Base-by-base conservation (phyloP, 768 basidiomycete species). In the Leucosporidium creatinivorum region DNA sequence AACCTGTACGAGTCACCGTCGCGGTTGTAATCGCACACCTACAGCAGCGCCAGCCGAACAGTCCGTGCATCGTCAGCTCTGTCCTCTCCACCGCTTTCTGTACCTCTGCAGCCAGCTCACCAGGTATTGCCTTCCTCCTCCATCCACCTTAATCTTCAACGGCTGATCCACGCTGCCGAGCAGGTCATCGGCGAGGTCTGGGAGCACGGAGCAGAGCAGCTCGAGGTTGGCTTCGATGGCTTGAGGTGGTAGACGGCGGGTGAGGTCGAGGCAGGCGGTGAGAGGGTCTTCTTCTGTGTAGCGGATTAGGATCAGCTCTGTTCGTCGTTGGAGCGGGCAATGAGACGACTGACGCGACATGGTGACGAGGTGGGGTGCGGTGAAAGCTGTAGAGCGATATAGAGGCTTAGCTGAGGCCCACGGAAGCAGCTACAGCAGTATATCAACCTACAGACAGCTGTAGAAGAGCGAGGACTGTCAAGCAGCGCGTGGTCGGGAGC, bases 101-200 rank as follows among this genome's bases (percentile, higher is more conserved):
- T 9, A 51, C 1, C 4, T 51, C 21, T n/a, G 31, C 21, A 93
- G 96, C 77, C 93, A 91, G 77, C 93, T 93, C 15, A 88, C 88
- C 50, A 99, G 85, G 77, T 91, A 99, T 55, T 98, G 93, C 74
- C 84, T 84, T 31, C 91, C 91, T 0, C 87, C 88, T 23, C 85
- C 55, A 81, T 98, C 93, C 44, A 83, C 86, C 80, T 83, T 83
- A 63, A 93, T 81, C 78, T 88, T 85, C 68, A 98, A 81, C 12
- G 94, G 94, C 77, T 93, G 89, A 82, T 99, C 96, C 66, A 98
- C 92, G 70, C 89, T 91, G 54, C 90, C 88, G 56, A 96, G 82
- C 25, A 99, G 84, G 81, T 98, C 96, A 76, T 98, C 96, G 12
- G 92, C 89, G 76, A 89, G 87, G 76, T 97, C 93, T 36, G 94